phyloP scores from a whole-genome alignment of 495 filamentous ascomycete genomes.

The Penicillium angulare region DNA sequence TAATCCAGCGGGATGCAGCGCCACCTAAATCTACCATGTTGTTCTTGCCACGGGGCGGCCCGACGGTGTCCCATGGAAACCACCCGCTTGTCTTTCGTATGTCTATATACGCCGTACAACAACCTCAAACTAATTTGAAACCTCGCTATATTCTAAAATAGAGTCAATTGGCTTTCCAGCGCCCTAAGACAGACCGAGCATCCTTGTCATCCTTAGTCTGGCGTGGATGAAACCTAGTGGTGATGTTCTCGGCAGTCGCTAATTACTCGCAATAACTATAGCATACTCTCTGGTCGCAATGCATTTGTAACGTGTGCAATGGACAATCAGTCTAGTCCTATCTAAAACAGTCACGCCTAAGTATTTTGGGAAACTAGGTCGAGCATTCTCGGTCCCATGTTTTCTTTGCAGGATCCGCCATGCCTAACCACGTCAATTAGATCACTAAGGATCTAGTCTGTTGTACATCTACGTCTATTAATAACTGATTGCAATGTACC shows the following conservation, averaged over 20 bases:
- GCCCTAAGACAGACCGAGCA: conserved; percentile 24
- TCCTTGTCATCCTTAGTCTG: conserved; percentile 18
- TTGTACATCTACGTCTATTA: background rate
- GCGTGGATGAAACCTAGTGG: no score
- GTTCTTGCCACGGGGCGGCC: conserved; percentile 12
- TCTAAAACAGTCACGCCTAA: background rate
- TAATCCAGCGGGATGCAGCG: conserved; percentile 24
- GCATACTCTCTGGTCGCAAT: no score
- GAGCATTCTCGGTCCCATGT: background rate
- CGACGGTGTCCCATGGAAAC: conserved; percentile 4
- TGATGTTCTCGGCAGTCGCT: no score
- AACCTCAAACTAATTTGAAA: conserved; percentile 4
- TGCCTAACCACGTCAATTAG: background rate
- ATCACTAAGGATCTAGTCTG: conserved; percentile 1
- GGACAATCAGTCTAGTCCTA: background rate
- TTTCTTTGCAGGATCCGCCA: background rate
- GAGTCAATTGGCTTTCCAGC: conserved; percentile 14
- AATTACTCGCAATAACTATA: no score
- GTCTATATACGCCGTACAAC: background rate
- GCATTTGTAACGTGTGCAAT: background rate
- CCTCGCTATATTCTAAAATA: conserved; percentile 12
- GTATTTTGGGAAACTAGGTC: background rate
- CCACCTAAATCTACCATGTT: background rate
- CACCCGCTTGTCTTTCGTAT: no score
- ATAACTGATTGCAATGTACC: background rate